Evolutionary conservation across 495 filamentous ascomycete species (phyloP), one percentile per base, ranked within the genome.

Genomic region (Mytilinidion resinicola): DNA sequence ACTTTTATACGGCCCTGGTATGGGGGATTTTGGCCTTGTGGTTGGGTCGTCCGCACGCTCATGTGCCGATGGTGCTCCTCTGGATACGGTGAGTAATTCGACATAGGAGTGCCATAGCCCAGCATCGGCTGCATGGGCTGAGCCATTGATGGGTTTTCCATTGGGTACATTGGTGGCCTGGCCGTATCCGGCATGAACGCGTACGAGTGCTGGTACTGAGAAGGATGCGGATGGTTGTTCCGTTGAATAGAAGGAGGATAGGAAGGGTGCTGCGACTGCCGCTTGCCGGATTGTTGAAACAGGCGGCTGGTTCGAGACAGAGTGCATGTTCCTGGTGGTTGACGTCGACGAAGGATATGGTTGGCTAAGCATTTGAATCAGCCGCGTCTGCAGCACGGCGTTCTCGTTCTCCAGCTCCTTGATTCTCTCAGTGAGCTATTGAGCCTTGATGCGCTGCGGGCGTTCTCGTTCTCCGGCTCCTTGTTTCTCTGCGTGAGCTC

Each of bases 401-500:
- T 72, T 77, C 64, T 87, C 81, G 21, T 73, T 69, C 61, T 85
- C 78, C 33, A 85, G 67, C 37, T 78, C 75, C 21, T 73, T 69
- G 68, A 82, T 61, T 3, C 80, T 59, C 19, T 77, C 73, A 17
- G 80, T n/a, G n/a, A n/a, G n/a, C n/a, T n/a, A n/a, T n/a, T 74
- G 59, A 77, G 30, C 57, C 70, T 67, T 39, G 64, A 14, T 7
- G 60, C 57, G 14, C 44, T 60, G 56, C 75, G 66, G 63, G 74
- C 55, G 25, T 82, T 76, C 21, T 68, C n/a, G n/a, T n/a, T n/a
- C n/a, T n/a, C n/a, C n/a, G n/a, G n/a, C n/a, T n/a, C n/a, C n/a
- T n/a, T n/a, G n/a, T n/a, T n/a, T n/a, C n/a, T n/a, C n/a, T n/a
- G n/a, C n/a, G n/a, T n/a, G n/a, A n/a, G n/a, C n/a, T n/a, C n/a